phyloP scores from a whole-genome alignment of 2,329 filamentous ascomycete species.

The Malbranchea zuffiana region DNA sequence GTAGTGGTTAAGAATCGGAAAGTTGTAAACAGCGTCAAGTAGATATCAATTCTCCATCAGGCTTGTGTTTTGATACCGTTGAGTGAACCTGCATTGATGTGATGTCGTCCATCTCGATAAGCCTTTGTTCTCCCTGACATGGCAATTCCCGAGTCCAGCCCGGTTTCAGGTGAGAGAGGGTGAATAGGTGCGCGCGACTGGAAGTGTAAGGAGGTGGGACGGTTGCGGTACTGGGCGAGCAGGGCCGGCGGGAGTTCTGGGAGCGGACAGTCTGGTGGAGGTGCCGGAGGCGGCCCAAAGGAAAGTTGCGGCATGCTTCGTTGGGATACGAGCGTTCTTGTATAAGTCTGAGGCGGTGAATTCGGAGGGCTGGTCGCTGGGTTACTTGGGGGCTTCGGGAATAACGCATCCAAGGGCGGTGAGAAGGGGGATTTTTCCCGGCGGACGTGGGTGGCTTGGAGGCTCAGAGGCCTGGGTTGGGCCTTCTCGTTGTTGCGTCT shows the following conservation, averaged over 20 bases:
- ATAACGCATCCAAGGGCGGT: not conserved
- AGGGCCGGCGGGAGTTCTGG: slow-evolving; percentile 18
- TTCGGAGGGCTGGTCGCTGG: not conserved
- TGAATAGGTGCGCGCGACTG: too few species aligned
- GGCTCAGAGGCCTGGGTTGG: not conserved
- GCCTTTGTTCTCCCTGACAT: too few species aligned
- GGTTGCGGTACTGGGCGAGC: too few species aligned
- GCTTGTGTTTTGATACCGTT: too few species aligned
- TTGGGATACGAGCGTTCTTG: slow-evolving; percentile 7
- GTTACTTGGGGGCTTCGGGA: not conserved
- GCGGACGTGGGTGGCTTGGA: not conserved
- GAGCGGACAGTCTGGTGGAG: slow-evolving; percentile 21
- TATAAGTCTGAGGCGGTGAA: not conserved
- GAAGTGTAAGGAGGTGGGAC: too few species aligned
- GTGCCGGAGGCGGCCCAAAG: slow-evolving; percentile 19
- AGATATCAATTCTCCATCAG: too few species aligned
- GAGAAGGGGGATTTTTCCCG: not conserved
- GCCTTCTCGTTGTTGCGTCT: not conserved
- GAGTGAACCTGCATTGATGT: too few species aligned
- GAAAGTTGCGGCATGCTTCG: slow-evolving; percentile 18
- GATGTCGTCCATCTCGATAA: too few species aligned
- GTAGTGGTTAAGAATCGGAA: too few species aligned
- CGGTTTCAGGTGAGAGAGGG: too few species aligned
- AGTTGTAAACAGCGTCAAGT: too few species aligned
- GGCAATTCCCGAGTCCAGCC: too few species aligned